Conservation (phyloP, 108 stramenopile genomes). For the Skeletonema menzelii region DNA sequence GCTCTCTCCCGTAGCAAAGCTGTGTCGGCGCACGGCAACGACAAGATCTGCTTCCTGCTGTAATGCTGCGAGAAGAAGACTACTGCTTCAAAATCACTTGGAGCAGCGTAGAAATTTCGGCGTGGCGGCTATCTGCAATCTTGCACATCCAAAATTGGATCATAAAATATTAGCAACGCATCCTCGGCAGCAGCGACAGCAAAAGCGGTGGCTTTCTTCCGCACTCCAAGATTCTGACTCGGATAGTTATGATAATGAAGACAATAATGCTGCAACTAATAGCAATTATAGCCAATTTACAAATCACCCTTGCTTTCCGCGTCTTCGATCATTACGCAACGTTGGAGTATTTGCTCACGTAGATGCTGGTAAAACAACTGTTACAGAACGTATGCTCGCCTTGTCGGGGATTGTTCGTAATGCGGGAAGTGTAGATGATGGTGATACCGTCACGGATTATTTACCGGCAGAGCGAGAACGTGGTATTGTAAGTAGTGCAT, state of each 20-base stretch:
- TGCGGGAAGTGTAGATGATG: conserved; percentile 92
- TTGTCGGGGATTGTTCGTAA: conserved; percentile 80
- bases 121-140: background rate
- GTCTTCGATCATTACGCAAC: conserved; percentile 73
- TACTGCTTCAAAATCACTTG: background rate
- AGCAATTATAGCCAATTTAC: background rate
- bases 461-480: conserved; percentile 96
- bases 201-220: background rate
- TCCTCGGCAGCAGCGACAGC: background rate
- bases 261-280: background rate
- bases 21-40: background rate
- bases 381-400: conserved; percentile 98
- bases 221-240: conserved; percentile 1
- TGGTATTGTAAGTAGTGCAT: conserved; percentile 67
- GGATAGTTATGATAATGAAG: conserved; percentile 1
- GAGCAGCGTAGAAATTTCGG: background rate
- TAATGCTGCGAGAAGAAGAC: background rate
- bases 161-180: background rate
- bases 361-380: conserved; percentile 99
- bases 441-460: conserved; percentile 98
- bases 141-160: background rate
- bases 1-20: background rate
- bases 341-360: conserved; percentile 98
- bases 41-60: background rate
- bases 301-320: conserved; percentile 9